Evolutionary conservation across 1,284 basidiomycete species (phyloP).

Genomic region (Ustilago sp.): DNA sequence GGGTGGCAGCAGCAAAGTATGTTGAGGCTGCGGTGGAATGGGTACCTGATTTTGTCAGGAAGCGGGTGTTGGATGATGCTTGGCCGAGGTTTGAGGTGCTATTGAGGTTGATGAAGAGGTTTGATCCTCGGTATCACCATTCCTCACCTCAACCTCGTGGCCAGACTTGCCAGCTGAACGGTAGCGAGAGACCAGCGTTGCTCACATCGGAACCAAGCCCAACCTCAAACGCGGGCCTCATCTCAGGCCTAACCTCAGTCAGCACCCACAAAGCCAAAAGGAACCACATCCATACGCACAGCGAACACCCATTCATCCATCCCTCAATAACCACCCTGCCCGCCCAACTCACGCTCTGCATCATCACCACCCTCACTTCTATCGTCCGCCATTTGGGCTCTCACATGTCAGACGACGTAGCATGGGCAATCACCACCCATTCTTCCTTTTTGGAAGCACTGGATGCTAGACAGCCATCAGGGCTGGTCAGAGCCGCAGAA

Average conservation of each 20-base stretch:
- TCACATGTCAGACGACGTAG: constrained; percentile 31
- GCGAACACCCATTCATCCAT: constrained; percentile 27
- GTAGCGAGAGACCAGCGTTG: too few species aligned
- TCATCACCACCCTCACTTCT: constrained; percentile 25
- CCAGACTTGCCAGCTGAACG: too few species aligned
- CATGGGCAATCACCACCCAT: constrained; percentile 39
- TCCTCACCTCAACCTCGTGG: not conserved
- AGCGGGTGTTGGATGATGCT: constrained; percentile 55
- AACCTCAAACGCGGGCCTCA: constrained; percentile 1
- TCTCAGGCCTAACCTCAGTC: not conserved
- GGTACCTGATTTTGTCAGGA: constrained; percentile 55
- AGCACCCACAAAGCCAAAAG: not conserved
- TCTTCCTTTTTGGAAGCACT: constrained; percentile 15
- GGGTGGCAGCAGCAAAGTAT: constrained; percentile 53
- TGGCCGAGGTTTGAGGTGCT: constrained; percentile 59
- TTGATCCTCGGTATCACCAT: constrained; percentile 14
- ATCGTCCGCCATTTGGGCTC: constrained; percentile 17
- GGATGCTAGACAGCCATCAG: constrained; percentile 30
- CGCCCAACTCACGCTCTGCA: constrained; percentile 31
- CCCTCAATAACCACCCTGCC: constrained; percentile 20
- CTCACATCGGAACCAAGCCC: not conserved
- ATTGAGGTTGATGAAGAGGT: constrained; percentile 35
- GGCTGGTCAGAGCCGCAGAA: constrained; percentile 16
- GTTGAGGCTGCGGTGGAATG: constrained; percentile 39
- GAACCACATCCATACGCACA: constrained; percentile 2